Evolutionary conservation across 805 yeast species (phyloP).

Genomic region (Cyberlindnera maclurae): DNA sequence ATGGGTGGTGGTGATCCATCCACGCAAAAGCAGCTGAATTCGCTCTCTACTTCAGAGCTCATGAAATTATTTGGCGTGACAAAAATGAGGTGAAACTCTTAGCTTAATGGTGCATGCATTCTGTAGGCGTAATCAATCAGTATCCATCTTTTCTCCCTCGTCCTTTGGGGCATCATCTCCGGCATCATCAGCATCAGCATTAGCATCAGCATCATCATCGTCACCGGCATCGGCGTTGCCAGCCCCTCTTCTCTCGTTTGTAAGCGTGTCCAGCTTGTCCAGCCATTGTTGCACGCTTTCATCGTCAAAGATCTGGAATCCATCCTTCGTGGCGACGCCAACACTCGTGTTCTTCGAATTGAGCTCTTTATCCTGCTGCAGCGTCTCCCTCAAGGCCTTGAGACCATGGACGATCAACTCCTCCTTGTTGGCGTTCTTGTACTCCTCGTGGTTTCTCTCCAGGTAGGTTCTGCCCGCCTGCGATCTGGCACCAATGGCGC

Average conservation of each 20-base stretch:
- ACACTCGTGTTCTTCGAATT: constrained; percentile 79
- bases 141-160: constrained; percentile 32
- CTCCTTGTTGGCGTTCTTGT: constrained; percentile 54
- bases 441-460: constrained; percentile 75
- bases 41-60: constrained; percentile 23
- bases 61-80: constrained; percentile 8
- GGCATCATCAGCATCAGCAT: constrained; percentile 11
- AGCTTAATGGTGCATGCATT: neutral
- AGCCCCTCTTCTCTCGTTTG: constrained; percentile 43
- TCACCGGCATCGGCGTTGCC: constrained; percentile 19
- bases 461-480: constrained; percentile 96
- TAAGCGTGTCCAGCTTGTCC: constrained; percentile 60
- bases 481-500: constrained; percentile 97
- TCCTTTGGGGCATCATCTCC: constrained; percentile 19
- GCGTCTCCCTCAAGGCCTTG: constrained; percentile 86
- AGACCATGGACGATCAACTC: constrained; percentile 80
- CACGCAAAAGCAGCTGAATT: constrained; percentile 55
- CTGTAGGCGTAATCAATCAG: constrained; percentile 16
- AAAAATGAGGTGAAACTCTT: too few relatives aligned
- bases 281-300: constrained; percentile 79
- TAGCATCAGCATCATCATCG: constrained; percentile 21
- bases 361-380: constrained; percentile 90
- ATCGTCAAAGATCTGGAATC: constrained; percentile 77
- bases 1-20: constrained; percentile 60
- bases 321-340: constrained; percentile 84